Base-by-base conservation (phyloP, 169 alveolate species). In the Plasmodium vivax region DNA sequence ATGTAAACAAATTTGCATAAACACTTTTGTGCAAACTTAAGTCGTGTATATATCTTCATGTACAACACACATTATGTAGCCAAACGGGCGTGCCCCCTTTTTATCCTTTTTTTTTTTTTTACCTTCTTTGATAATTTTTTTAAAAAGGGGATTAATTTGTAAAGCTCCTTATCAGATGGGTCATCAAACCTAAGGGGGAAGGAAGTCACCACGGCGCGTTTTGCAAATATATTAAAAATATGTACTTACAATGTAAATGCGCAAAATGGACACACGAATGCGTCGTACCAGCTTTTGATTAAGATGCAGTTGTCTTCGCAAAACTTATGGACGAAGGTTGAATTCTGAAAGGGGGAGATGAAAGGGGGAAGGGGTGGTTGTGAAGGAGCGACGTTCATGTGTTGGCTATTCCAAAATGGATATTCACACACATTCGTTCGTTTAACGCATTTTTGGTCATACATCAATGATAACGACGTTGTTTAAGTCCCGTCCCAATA, bases 231-330 rank as follows among this genome's bases (percentile, higher is more conserved):
- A 47, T 43, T n/a, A 81, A 56, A 14, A 62, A 81, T 32, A 79
- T 43, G 45, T 91, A 51, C 91, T 80, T 10, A 56, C 14, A 34
- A 45, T 23, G 56, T 85, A 47, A 62, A 41, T 62, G 32, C 56
- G 23, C 83, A 41, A 77, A 68, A 19, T 82, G 54, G 32, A 82
- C 73, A 58, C 16, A 34, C 72, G 14, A 32, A 56, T 83, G 47
- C 38, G 23, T 68, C 96, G 30, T 94, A 95, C 98, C 99, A 98
- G 91, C 98, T 97, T 51, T 95, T 95, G 82, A 98, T 98, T 72
- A 99, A 98, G 34, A 98, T 93, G 12, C 99, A 99, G 93, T 98
- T 98, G 84, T 98, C 98, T 41, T 99, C 99, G 83, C 98, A 98
- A 82, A 97, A 96, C 32, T 97, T 80, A 87, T 97, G 98, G 38